Evolutionary conservation across 768 basidiomycete species (phyloP), one percentile per base, ranked within the genome.

Genomic region (Hericium coralloides): DNA sequence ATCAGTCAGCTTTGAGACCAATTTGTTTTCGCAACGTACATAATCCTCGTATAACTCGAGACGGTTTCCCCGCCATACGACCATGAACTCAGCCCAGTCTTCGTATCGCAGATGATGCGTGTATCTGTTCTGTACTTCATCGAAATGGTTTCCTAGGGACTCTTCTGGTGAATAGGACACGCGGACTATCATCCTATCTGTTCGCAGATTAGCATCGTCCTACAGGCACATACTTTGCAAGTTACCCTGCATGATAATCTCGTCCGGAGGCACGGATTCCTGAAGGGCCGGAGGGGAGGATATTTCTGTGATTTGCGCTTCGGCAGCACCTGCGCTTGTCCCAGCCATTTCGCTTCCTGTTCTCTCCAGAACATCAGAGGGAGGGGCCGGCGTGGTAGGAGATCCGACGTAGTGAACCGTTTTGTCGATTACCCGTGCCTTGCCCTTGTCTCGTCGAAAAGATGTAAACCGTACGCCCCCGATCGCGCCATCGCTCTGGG

Each of bases 131-230:
- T 80, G 73, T 49, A 70, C 67, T 68, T 91, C 92, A 69, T 89
- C 83, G 58, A 89, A 91, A 38, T 71, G 64, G 6, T 68, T 61
- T 12, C 76, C 70, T 5, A 87, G 59, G 18, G 69, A 68, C 58
- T 82, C 81, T 1, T 73, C 72, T 57, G 79, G 79, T 12, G 82
- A 83, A 68, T 87, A 83, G 47, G 79, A 82, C 2, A 89, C 78
- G 56, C 86, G 77, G 26, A 97, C 85, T 6, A 95, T 78, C 92
- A 97, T 95, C 59, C 95, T 80, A 70, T 95, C 95, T 95, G 57
- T 18, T 41, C 54, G 12, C 20, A 66, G 63, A 39, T 61, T 31
- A 47, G 37, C 55, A 36, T 50, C 18, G 50, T 60, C 51, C 38
- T 60, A 41, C 59, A 68, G 26, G 6, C 26, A 31, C 9, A 8